Base-by-base conservation (phyloP, 495 filamentous ascomycete species). In the Oleoguttula mirabilis region DNA sequence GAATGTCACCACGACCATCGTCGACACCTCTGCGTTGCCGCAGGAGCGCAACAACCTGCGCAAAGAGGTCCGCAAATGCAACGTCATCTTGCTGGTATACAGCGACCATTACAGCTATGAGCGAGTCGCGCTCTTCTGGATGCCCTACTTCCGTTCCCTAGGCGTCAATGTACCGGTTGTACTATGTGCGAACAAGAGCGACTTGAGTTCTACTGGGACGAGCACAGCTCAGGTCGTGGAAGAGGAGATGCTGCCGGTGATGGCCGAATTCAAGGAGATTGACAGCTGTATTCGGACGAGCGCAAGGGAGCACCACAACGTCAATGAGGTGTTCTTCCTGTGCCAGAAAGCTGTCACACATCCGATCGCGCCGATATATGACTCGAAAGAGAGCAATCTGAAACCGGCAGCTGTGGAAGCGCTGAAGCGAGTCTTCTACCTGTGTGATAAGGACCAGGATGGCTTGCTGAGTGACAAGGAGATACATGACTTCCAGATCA, bases 31-130 rank as follows among this genome's bases (percentile, higher is more conserved):
- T 23, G 86, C 90, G 14, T 75, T 93, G 2, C 90, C 92, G 0
- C 88, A 94, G 56, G 92, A 98, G 54, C 76, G 88, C 36, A 80
- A 75, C 44, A 84, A 80, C 14, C 66, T 98, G 37, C 78, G 85
- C 22, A 88, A 88, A 52, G 92, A 96, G 61, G 88, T 96, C 35
- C 79, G 92, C 32, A 93, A 94, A 57, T 87, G 80, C 50, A 96
- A 94, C 57, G 88, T 94, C 36, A 96, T 98, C 41, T 67, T 95
- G n/a, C 73, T 98, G 11, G 88, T 96, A 23, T 98, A 96, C 58
- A 85, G 87, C 38, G 92, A 96, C 57, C 87, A 95, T 57, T 98
- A 96, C 61, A 94, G 88, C 69, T 96, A 96, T 72, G 92, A 96
- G 52, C 75, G 90, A 19, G 88, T 98, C 14, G 90, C 90, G 12